These are phyloP conservation scores for Aspergillus latus DNA, from an alignment of 2,329 filamentous ascomycete genomes.

Conservation along the genomic window DNA sequence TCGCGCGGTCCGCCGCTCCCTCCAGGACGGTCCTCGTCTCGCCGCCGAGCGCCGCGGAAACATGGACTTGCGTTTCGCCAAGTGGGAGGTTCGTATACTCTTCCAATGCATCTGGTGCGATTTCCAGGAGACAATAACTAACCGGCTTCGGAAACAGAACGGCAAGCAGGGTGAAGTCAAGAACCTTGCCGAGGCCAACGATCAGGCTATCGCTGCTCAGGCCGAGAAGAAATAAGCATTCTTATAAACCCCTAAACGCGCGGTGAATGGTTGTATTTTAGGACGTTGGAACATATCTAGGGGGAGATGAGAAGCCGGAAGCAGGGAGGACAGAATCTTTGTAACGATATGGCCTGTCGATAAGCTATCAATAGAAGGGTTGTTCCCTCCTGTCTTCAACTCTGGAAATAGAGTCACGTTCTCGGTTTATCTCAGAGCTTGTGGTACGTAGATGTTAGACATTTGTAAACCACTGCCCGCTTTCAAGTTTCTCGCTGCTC, in stretches of 20 bases:
- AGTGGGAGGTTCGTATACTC: constrained; percentile 81
- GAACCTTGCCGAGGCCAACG: constrained; percentile 63
- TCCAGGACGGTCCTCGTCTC: constrained; percentile 93
- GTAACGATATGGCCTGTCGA: constrained; percentile 40
- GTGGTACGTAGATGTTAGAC: constrained; percentile 9
- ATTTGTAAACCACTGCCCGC: neutral
- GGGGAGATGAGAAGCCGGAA: constrained; percentile 23
- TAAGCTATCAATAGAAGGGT: constrained; percentile 30
- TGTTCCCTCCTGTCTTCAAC: constrained; percentile 18
- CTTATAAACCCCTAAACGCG: constrained; percentile 19
- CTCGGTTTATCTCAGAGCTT: constrained; percentile 13
- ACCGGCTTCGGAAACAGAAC: constrained; percentile 60
- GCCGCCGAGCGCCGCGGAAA: constrained; percentile 84
- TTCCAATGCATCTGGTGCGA: neutral
- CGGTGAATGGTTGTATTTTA: constrained; percentile 23
- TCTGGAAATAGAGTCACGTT: constrained; percentile 10
- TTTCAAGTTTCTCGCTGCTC: constrained; percentile 11
- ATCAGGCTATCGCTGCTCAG: constrained; percentile 47
- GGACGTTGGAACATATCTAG: constrained; percentile 16
- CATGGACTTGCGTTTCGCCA: constrained; percentile 84
- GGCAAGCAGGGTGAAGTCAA: constrained; percentile 91
- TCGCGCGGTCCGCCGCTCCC: constrained; percentile 89
- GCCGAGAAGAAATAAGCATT: constrained; percentile 43
- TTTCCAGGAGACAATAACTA: constrained; percentile 27
- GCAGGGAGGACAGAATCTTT: constrained; percentile 33